Evolutionary conservation across 2,329 filamentous ascomycete species (phyloP), one percentile per base, ranked within the genome.

Genomic region (Epicoccum nigrum): DNA sequence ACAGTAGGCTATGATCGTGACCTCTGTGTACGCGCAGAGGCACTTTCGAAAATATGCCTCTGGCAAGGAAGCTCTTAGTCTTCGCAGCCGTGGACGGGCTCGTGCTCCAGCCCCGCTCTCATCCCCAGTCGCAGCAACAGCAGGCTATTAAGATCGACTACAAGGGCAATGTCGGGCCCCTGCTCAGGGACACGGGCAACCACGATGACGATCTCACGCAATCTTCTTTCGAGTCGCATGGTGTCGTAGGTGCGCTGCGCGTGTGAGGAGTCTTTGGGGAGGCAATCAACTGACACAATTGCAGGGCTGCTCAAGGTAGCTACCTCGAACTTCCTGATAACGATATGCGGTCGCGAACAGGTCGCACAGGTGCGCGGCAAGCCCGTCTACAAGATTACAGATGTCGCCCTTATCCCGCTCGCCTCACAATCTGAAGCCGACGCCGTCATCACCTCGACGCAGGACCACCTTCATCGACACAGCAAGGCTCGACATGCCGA

Each of bases 401-500:
- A 95, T 62, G 89, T 97, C 25, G 88, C 91, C 6, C 78, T 97
- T n/a, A 96, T 96, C 5, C 94, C 94, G 1, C 86, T 94, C 45
- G 84, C 86, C 2, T 93, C 89, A 5, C 87, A 87, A 64, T 71
- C 74, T 32, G 90, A 95, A 34, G 92, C 93, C 4, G 81, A 84
- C 55, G 81, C 83, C 21, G 88, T 90, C 7, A 88, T 97, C 51
- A 73, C 76, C 2, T 82, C 83, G 48, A 89, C 89, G 0, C 78
- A 69, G 56, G 80, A 76, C 45, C 76, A 72, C 56, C 63, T 72
- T 4, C 69, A 71, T 28, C 72, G 77, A 74, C 67, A 57, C 56
- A 73, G 54, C 41, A 67, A 64, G 51, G 58, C 57, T 28, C 54
- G 61, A 13, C 56, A 45, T 21, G 64, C 58, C 12, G 59, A 64